These are phyloP conservation scores for Coemansia guatemalensis DNA, from an alignment of 192 early-diverging fungal genomes.

Conservation along the genomic window DNA sequence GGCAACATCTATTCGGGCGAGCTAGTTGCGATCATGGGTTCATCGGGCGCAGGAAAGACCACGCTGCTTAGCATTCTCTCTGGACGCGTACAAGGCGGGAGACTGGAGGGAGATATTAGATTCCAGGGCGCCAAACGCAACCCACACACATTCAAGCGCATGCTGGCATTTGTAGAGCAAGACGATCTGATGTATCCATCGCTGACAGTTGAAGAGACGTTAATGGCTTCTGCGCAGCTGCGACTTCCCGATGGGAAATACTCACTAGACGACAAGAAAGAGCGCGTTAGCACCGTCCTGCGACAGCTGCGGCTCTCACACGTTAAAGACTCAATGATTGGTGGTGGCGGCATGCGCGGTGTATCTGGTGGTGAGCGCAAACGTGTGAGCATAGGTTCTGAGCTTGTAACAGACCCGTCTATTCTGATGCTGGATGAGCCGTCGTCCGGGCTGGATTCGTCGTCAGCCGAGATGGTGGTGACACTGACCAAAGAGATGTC, in stretches of 20 bases:
- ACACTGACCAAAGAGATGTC: conserved; percentile 58
- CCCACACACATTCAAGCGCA: conserved; percentile 40
- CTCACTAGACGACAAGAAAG: conserved; percentile 46
- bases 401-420: conserved; percentile 55
- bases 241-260: conserved; percentile 57
- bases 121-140: conserved; percentile 51
- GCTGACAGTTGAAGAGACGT: conserved; percentile 72
- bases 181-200: conserved; percentile 53
- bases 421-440: conserved; percentile 56
- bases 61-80: conserved; percentile 77
- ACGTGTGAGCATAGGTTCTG: conserved; percentile 43
- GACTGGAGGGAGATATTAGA: conserved; percentile 53
- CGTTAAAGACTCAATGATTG: conserved; percentile 55
- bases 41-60: conserved; percentile 86
- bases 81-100: conserved; percentile 58
- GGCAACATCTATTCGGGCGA: conserved; percentile 71
- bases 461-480: conserved; percentile 58
- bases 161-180: conserved; percentile 50
- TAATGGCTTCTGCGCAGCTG: conserved; percentile 67
- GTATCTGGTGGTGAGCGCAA: conserved; percentile 55
- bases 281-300: conserved; percentile 62
- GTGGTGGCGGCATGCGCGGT: conserved; percentile 37
- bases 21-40: conserved; percentile 87
- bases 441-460: conserved; percentile 65
- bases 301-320: conserved; percentile 60